phyloP scores from a whole-genome alignment of 768 basidiomycete species.

The Coprinopsis sp. region DNA sequence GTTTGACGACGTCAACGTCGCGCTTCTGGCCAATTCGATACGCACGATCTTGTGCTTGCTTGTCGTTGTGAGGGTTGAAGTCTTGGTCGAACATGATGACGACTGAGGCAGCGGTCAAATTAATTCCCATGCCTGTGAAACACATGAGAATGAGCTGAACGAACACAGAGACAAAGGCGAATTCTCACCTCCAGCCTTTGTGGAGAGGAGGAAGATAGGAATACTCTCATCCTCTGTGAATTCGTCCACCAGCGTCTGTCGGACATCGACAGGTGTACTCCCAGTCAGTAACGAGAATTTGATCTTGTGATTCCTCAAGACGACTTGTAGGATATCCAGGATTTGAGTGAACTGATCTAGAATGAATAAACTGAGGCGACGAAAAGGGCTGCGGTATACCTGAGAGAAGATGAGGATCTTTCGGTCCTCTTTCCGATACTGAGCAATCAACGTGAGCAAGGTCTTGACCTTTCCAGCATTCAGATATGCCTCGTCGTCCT shows the following conservation, averaged over 20 bases:
- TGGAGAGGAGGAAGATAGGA: constrained; percentile 84
- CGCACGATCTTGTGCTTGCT: constrained; percentile 95
- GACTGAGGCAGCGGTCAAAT: constrained; percentile 91
- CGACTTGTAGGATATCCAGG: constrained; percentile 84
- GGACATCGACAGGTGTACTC: constrained; percentile 87
- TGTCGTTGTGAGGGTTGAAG: constrained; percentile 97
- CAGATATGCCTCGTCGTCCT: constrained; percentile 70
- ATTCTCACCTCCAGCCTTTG: constrained; percentile 72
- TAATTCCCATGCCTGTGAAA: constrained; percentile 79
- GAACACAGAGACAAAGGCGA: not conserved
- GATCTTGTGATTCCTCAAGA: constrained; percentile 67
- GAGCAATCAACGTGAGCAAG: constrained; percentile 64
- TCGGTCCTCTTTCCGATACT: constrained; percentile 63
- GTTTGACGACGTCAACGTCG: constrained; percentile 91
- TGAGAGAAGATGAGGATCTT: constrained; percentile 94
- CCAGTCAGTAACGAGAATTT: constrained; percentile 87
- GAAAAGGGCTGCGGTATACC: constrained; percentile 33
- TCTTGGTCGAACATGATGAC: constrained; percentile 99
- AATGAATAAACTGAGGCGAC: not conserved
- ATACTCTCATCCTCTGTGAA: constrained; percentile 88
- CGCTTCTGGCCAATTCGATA: constrained; percentile 96
- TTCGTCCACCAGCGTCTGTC: constrained; percentile 92
- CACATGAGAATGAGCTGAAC: constrained; percentile 5
- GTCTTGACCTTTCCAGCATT: constrained; percentile 85
- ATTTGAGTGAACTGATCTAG: constrained; percentile 83